phyloP scores from a whole-genome alignment of 1,284 basidiomycete genomes.

The Athelia sp. region DNA sequence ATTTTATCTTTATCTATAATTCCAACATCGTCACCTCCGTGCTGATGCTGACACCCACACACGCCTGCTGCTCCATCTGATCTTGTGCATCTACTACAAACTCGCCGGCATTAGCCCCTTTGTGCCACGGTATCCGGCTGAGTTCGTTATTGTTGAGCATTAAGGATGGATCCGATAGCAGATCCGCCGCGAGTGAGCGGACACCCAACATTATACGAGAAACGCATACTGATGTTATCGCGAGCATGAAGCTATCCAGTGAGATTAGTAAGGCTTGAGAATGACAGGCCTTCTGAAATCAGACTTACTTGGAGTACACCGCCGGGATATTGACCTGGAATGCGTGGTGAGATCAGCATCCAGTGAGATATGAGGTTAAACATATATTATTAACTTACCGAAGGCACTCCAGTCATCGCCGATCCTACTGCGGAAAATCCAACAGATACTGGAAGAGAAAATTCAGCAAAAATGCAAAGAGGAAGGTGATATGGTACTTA shows the following conservation, averaged over 20 bases:
- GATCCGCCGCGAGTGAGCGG: conserved; percentile 7
- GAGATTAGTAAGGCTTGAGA: not conserved
- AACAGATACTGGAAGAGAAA: not conserved
- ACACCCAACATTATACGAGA: conserved; percentile 3
- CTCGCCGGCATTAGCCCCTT: conserved; percentile 9
- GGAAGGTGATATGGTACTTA: not conserved
- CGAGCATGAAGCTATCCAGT: not conserved
- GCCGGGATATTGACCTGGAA: not conserved
- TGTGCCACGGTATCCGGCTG: conserved; percentile 8
- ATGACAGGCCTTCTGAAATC: not conserved
- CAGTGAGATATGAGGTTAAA: not conserved
- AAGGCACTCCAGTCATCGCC: not conserved
- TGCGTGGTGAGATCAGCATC: not conserved
- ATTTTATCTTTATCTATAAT: too few species aligned
- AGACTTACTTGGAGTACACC: conserved; percentile 1
- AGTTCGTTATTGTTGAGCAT: conserved; percentile 11
- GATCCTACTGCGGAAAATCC: not conserved
- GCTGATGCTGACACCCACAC: not conserved
- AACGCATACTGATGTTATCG: conserved; percentile 1
- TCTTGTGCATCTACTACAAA: conserved; percentile 9
- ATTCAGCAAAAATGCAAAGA: not conserved
- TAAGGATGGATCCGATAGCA: conserved; percentile 8
- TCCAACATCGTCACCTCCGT: too few species aligned
- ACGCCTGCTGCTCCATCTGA: not conserved
- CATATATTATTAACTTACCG: not conserved